Conservation (phyloP, 768 basidiomycete genomes). For the Termitomyces sp. region DNA sequence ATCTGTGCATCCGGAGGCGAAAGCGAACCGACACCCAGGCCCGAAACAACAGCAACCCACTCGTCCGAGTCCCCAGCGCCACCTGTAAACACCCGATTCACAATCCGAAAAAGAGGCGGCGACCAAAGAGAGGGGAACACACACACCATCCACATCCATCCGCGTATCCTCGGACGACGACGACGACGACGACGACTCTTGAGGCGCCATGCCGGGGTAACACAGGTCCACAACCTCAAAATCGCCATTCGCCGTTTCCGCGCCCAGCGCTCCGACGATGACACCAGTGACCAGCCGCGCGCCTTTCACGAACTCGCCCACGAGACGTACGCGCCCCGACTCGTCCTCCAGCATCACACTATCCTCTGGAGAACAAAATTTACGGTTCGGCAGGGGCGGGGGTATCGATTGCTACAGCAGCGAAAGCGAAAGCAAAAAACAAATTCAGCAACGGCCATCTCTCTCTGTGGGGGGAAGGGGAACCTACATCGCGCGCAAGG, state of each 20-base stretch:
- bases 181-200: too few relatives aligned
- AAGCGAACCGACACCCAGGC: slow-evolving; percentile 69
- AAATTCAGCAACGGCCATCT: too few relatives aligned
- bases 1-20: slow-evolving; percentile 63
- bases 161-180: slow-evolving; percentile 23
- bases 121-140: background rate
- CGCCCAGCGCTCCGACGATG: slow-evolving; percentile 84
- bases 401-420: slow-evolving; percentile 75
- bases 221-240: slow-evolving; percentile 93
- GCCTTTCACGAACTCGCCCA: slow-evolving; percentile 62
- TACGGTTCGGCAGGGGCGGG: slow-evolving; percentile 68
- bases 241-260: slow-evolving; percentile 84
- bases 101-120: background rate
- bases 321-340: slow-evolving; percentile 84
- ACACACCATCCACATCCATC: slow-evolving; percentile 72
- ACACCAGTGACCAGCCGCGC: slow-evolving; percentile 83
- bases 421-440: too few relatives aligned
- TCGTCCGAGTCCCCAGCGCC: slow-evolving; percentile 35
- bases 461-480: background rate
- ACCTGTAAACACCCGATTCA: background rate
- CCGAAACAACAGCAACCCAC: slow-evolving; percentile 85
- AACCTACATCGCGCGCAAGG: slow-evolving; percentile 82
- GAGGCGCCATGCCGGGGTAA: slow-evolving; percentile 76
- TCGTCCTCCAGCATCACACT: slow-evolving; percentile 92
- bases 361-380: slow-evolving; percentile 76